Conservation (phyloP, 192 early-diverging fungal species). For the Rhizophlyctis rosea region DNA sequence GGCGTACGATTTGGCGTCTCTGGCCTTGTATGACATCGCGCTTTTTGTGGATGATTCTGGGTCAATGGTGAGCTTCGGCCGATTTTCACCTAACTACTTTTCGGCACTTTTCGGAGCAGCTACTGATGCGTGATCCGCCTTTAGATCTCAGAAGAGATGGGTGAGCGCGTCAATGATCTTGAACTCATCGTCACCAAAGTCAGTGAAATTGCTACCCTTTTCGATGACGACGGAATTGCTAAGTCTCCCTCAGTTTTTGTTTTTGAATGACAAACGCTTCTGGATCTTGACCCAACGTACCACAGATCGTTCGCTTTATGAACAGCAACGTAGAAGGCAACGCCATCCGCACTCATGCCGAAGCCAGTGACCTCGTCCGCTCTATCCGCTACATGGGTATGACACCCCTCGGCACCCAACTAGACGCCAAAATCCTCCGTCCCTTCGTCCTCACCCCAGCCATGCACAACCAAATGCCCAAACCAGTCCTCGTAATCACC, state of each 20-base stretch:
- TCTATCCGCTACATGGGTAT: constrained; percentile 26
- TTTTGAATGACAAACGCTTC: neutral
- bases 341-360: constrained; percentile 18
- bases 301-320: constrained; percentile 29
- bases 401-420: constrained; percentile 31
- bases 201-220: constrained; percentile 22
- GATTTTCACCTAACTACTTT: neutral
- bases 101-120: neutral
- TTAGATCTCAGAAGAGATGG: constrained; percentile 14
- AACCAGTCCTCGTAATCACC: constrained; percentile 28
- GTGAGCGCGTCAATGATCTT: constrained; percentile 30
- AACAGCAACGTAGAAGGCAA: constrained; percentile 25
- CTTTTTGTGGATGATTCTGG: constrained; percentile 25
- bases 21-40: constrained; percentile 33
- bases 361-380: constrained; percentile 12
- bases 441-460: constrained; percentile 16
- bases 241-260: too few species aligned
- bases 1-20: constrained; percentile 19
- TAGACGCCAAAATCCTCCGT: constrained; percentile 28
- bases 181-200: constrained; percentile 26
- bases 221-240: constrained; percentile 32
- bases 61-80: constrained; percentile 24
- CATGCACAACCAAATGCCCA: constrained; percentile 4
- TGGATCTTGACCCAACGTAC: neutral
- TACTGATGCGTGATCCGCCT: neutral